Conservation (phyloP, 192 early-diverging fungal species). For the Podila verticillata region DNA sequence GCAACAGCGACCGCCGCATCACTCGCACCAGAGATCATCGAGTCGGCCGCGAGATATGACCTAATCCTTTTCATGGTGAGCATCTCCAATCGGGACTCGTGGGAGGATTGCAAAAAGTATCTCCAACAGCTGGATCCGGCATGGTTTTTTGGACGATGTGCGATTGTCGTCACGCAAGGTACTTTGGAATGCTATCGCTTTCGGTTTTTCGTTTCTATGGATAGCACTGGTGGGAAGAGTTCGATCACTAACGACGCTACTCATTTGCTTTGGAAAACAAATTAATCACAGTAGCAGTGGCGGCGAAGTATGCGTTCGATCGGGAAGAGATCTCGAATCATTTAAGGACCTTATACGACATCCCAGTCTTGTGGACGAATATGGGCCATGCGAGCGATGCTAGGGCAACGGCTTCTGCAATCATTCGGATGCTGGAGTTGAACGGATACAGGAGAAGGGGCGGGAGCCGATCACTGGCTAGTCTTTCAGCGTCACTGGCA, state of each 20-base stretch:
- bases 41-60: conserved; percentile 26
- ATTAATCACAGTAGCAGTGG: conserved; percentile 14
- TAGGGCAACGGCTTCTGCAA: conserved; percentile 12
- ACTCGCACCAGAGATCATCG: neutral
- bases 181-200: neutral
- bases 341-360: conserved; percentile 12
- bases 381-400: conserved; percentile 15
- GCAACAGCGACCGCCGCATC: too few relatives aligned
- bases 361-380: conserved; percentile 39
- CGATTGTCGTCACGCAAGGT: conserved; percentile 43
- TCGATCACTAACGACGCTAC: neutral
- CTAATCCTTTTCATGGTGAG: conserved; percentile 42
- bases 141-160: conserved; percentile 42
- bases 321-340: conserved; percentile 36
- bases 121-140: conserved; percentile 23
- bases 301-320: conserved; percentile 44
- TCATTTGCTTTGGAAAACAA: neutral
- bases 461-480: neutral
- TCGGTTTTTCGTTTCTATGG: neutral
- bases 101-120: conserved; percentile 22
- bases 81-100: conserved; percentile 29
- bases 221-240: neutral
- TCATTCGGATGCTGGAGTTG: conserved; percentile 32
- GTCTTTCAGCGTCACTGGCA: neutral
- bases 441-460: conserved; percentile 22